Conservation (phyloP, 202 grass and related monocot genomes). For the Thinopyrum obtusiflorum region DNA sequence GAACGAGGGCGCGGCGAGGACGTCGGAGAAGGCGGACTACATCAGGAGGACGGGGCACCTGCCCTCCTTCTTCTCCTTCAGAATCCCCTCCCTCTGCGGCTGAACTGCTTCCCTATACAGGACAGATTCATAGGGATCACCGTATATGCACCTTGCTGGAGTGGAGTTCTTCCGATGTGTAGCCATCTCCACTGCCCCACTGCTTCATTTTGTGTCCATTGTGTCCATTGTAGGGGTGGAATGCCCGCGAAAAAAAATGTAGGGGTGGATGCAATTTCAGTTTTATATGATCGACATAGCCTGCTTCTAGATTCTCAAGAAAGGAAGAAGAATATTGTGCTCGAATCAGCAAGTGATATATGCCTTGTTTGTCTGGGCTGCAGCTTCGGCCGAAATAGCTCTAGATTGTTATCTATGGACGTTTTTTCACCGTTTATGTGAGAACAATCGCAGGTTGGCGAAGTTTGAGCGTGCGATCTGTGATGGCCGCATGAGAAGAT, state of each 20-base stretch:
- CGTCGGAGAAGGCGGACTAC: conserved; percentile 67
- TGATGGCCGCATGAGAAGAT: too few relatives aligned
- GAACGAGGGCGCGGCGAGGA: conserved; percentile 56
- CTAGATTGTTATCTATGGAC: too few relatives aligned
- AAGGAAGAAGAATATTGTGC: not conserved
- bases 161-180: not conserved
- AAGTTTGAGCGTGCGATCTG: too few relatives aligned
- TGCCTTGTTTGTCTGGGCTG: too few relatives aligned
- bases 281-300: not conserved
- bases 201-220: not conserved
- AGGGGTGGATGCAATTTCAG: too few relatives aligned
- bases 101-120: not conserved
- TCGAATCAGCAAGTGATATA: too few relatives aligned
- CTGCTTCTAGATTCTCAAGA: not conserved
- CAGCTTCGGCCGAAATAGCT: too few relatives aligned
- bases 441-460: too few relatives aligned
- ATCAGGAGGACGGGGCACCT: conserved; percentile 79
- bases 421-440: too few relatives aligned
- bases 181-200: not conserved
- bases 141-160: not conserved
- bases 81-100: conserved; percentile 68
- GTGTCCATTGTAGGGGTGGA: not conserved
- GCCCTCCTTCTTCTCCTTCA: conserved; percentile 75
- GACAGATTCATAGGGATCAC: not conserved
- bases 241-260: too few relatives aligned